phyloP scores from a whole-genome alignment of 805 yeast species.

The Suhomyces xylopsoci region DNA sequence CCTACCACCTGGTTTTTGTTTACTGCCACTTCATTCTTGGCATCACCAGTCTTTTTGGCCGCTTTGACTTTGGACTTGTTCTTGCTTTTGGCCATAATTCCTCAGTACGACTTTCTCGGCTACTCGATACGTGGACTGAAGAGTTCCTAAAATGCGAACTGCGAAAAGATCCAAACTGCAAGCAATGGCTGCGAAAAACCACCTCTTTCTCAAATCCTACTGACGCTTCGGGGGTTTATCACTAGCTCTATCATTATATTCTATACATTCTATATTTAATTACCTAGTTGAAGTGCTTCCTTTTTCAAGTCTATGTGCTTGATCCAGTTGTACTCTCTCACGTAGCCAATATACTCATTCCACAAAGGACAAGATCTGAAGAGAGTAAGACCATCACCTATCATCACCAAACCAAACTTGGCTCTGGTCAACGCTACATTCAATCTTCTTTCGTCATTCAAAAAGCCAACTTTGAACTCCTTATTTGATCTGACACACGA shows the following conservation, averaged over 20 bases:
- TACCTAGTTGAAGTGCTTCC: background rate
- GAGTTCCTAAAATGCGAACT: background rate
- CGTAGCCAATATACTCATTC: slow-evolving; percentile 46
- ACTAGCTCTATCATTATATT: background rate
- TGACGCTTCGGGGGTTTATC: no score
- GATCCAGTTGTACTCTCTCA: slow-evolving; percentile 32
- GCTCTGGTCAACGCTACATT: slow-evolving; percentile 31
- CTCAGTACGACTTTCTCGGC: background rate
- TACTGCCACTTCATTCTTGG: background rate
- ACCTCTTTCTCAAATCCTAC: no score
- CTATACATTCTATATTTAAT: background rate
- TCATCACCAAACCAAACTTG: slow-evolving; percentile 24
- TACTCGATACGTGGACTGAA: background rate
- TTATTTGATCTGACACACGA: slow-evolving; percentile 27
- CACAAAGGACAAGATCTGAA: slow-evolving; percentile 49
- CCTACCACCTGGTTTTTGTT: background rate
- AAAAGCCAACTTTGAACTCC: slow-evolving; percentile 22
- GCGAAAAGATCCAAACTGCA: background rate
- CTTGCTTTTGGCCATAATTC: slow-evolving; percentile 9
- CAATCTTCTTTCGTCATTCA: slow-evolving; percentile 27
- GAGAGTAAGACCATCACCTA: slow-evolving; percentile 40
- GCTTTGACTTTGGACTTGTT: slow-evolving; percentile 7
- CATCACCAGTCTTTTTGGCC: background rate
- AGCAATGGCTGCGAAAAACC: background rate
- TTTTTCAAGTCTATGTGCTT: slow-evolving; percentile 12